Conservation (phyloP, 225 moss, liverwort and hornwort species). For the Marchantia polymorpha region DNA sequence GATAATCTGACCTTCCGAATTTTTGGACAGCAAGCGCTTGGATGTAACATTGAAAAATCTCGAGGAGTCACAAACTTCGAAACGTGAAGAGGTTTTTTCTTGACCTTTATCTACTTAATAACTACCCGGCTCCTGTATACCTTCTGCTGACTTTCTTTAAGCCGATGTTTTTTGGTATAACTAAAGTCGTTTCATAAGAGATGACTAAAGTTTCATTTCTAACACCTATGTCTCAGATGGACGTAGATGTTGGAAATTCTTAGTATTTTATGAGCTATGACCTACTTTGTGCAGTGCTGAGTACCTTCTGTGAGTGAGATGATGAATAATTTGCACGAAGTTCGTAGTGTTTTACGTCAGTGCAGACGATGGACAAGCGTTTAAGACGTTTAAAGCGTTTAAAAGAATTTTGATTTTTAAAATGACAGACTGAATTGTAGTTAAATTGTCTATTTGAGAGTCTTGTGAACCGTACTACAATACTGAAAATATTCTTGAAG, state of each 20-base stretch:
- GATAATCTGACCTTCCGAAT: background rate
- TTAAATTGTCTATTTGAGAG: too few relatives aligned
- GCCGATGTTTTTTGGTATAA: background rate
- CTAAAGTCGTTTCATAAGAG: background rate
- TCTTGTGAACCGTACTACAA: too few relatives aligned
- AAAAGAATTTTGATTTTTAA: too few relatives aligned
- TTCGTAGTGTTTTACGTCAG: too few relatives aligned
- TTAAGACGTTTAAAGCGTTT: too few relatives aligned
- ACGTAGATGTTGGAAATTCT: background rate
- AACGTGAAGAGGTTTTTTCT: slow-evolving; percentile 68
- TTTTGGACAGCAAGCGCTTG: slow-evolving; percentile 58
- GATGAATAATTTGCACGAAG: too few relatives aligned
- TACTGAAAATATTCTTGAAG: too few relatives aligned
- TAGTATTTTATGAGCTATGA: too few relatives aligned
- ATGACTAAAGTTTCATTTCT: background rate
- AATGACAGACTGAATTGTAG: too few relatives aligned
- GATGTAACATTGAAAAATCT: slow-evolving; percentile 79
- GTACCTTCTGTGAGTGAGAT: too few relatives aligned
- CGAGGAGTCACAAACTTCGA: slow-evolving; percentile 76
- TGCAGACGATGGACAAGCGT: too few relatives aligned
- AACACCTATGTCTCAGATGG: background rate
- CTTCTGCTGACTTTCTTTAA: background rate
- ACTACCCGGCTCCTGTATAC: slow-evolving; percentile 10
- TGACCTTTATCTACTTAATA: background rate
- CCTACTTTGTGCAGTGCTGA: too few relatives aligned